phyloP scores from a whole-genome alignment of 257 asterid species.

The Solanum rostratum region DNA sequence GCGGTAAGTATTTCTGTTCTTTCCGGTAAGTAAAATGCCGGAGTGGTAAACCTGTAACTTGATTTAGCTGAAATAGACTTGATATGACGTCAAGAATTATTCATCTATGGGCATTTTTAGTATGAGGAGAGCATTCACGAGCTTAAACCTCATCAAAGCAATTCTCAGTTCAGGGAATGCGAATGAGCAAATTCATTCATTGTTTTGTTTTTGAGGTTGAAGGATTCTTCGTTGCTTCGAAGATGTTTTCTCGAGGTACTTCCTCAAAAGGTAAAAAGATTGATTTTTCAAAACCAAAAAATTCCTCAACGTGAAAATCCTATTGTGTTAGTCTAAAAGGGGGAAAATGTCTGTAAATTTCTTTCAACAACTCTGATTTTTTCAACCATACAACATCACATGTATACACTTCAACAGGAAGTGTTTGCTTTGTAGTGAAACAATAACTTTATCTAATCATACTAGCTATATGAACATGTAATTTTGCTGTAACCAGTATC shows the following conservation, averaged over 20 bases:
- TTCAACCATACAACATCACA: not conserved
- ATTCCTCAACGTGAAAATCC: not conserved
- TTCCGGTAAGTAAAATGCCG: not conserved
- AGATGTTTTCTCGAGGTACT: conserved; percentile 27
- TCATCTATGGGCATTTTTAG: not conserved
- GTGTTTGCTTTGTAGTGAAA: not conserved
- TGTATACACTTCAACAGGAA: not conserved
- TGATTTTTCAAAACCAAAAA: not conserved
- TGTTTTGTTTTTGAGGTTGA: not conserved
- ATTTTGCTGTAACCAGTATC: not conserved
- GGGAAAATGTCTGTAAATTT: not conserved
- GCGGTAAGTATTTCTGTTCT: conserved; percentile 27
- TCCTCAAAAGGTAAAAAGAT: not conserved
- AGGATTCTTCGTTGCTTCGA: not conserved
- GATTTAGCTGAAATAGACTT: not conserved
- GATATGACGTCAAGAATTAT: not conserved
- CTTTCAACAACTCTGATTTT: not conserved
- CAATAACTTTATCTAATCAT: not conserved
- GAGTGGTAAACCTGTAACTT: not conserved
- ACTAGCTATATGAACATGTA: not conserved
- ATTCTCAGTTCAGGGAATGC: conserved; percentile 46
- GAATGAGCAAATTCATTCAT: not conserved
- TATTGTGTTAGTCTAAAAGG: not conserved
- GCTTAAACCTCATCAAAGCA: conserved; percentile 10
- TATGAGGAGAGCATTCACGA: not conserved